Percentiles rank a stretch among this genome's conserved stretches.
These are phyloP conservation scores for Pichia thaimueangensis DNA, from an alignment of 805 yeast genomes.

Conservation along the genomic window DNA sequence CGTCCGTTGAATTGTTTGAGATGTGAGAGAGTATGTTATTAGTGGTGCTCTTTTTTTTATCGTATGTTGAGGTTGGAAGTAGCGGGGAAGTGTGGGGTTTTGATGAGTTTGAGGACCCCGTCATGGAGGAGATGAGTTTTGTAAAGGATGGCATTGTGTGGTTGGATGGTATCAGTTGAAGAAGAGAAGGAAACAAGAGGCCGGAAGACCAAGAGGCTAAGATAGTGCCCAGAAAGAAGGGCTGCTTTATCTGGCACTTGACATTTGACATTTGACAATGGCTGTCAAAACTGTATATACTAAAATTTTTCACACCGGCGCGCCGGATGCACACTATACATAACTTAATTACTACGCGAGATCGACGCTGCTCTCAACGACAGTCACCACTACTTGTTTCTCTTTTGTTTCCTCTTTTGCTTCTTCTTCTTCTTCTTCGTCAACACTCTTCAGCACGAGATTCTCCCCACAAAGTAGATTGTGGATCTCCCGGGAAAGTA, in stretches of 20 bases:
- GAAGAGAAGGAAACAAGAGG: background rate
- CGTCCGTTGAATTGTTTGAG: constrained; percentile 11
- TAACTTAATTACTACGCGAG: too few relatives aligned
- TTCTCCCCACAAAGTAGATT: background rate
- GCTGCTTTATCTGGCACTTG: too few relatives aligned
- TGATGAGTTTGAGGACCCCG: too few relatives aligned
- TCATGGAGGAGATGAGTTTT: background rate
- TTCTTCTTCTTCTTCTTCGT: background rate
- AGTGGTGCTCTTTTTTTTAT: background rate
- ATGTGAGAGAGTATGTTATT: background rate
- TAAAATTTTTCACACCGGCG: too few relatives aligned
- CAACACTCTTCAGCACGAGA: background rate
- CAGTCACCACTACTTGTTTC: background rate
- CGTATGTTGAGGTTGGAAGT: background rate
- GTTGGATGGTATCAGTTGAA: background rate
- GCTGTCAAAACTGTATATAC: too few relatives aligned
- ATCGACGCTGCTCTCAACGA: background rate
- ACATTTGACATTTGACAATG: too few relatives aligned
- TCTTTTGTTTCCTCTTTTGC: background rate
- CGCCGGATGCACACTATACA: background rate
- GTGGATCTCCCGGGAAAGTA: background rate
- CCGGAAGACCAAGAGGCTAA: too few relatives aligned
- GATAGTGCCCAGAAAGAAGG: too few relatives aligned
- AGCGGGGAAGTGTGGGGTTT: too few relatives aligned
- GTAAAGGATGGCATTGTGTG: background rate